Evolutionary conservation across 2,329 filamentous ascomycete species (phyloP).

Genomic region (Ophiostoma himal-ulmi): DNA sequence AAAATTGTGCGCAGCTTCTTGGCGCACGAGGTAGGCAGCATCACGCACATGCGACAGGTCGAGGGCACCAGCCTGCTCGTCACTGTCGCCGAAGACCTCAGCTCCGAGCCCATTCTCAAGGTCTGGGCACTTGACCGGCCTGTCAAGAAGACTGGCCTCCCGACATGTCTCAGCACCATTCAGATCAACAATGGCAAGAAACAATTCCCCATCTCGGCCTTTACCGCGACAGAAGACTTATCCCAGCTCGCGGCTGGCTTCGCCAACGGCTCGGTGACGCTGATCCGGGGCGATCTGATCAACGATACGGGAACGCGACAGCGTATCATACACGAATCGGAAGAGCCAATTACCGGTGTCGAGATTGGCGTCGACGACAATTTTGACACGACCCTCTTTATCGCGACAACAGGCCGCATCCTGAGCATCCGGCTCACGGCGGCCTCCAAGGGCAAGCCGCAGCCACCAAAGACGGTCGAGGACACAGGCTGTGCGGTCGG

Average conservation of each 20-base stretch:
- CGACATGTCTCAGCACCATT: slow-evolving; percentile 80
- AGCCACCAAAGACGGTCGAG: slow-evolving; percentile 81
- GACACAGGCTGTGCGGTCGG: slow-evolving; percentile 87
- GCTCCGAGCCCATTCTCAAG: slow-evolving; percentile 80
- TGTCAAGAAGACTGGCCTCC: slow-evolving; percentile 87
- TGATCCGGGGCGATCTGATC: slow-evolving; percentile 88
- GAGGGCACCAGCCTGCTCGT: slow-evolving; percentile 80
- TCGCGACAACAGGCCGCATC: slow-evolving; percentile 84
- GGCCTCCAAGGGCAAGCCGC: slow-evolving; percentile 73
- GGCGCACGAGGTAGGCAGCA: slow-evolving; percentile 71
- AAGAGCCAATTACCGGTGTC: slow-evolving; percentile 91
- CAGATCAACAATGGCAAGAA: slow-evolving; percentile 84
- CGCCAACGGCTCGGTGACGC: slow-evolving; percentile 87
- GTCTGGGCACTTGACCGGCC: slow-evolving; percentile 96
- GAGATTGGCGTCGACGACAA: slow-evolving; percentile 60
- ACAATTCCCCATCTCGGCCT: slow-evolving; percentile 91
- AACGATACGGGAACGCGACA: slow-evolving; percentile 93
- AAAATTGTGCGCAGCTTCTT: slow-evolving; percentile 82
- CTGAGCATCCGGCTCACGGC: slow-evolving; percentile 62
- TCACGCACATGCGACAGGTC: slow-evolving; percentile 89
- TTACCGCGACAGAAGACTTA: slow-evolving; percentile 79
- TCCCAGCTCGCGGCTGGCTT: slow-evolving; percentile 93
- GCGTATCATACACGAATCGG: slow-evolving; percentile 90
- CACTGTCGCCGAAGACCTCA: slow-evolving; percentile 81
- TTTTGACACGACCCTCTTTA: slow-evolving; percentile 75